These are phyloP conservation scores for Umbellularia californica DNA, from an alignment of 164 flowering plant species.

Conservation along the genomic window DNA sequence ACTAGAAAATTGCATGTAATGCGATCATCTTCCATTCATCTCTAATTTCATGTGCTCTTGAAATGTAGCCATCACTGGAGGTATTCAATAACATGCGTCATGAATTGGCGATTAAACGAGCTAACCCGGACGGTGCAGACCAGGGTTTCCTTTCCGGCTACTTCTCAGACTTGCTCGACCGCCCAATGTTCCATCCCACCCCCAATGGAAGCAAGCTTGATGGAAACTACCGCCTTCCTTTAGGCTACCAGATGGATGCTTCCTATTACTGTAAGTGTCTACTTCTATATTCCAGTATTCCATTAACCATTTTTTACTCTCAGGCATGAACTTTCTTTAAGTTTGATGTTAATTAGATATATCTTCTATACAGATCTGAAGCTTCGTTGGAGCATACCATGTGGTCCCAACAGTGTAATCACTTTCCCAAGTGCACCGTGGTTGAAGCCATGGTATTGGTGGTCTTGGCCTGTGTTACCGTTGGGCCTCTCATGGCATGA, in stretches of 20 bases:
- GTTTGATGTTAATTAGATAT: neutral
- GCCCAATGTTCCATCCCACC: conserved; percentile 83
- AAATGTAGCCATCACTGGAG: conserved; percentile 67
- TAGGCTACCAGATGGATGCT: conserved; percentile 99
- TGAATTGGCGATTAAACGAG: conserved; percentile 44
- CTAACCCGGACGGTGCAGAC: conserved; percentile 90
- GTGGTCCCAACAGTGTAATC: conserved; percentile 94
- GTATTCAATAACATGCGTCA: conserved; percentile 82
- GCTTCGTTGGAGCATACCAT: conserved; percentile 82
- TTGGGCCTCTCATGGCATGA: conserved; percentile 88
- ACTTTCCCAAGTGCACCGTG: conserved; percentile 93
- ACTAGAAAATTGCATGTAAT: neutral
- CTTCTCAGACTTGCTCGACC: conserved; percentile 79
- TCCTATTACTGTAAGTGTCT: conserved; percentile 69
- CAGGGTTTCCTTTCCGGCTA: conserved; percentile 81
- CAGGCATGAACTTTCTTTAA: neutral
- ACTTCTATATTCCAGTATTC: neutral
- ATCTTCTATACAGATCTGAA: conserved; percentile 49
- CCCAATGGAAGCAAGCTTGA: conserved; percentile 59
- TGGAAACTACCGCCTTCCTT: conserved; percentile 80
- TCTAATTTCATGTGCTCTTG: neutral
- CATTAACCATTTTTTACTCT: neutral
- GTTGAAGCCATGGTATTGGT: conserved; percentile 99
- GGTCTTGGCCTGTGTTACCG: conserved; percentile 98
- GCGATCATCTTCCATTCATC: neutral